A percentile compares a stretch with the other conserved stretches of the same genome.
Conservation (phyloP, 2,329 filamentous ascomycete species). For the Phyllosticta ampelicida region DNA sequence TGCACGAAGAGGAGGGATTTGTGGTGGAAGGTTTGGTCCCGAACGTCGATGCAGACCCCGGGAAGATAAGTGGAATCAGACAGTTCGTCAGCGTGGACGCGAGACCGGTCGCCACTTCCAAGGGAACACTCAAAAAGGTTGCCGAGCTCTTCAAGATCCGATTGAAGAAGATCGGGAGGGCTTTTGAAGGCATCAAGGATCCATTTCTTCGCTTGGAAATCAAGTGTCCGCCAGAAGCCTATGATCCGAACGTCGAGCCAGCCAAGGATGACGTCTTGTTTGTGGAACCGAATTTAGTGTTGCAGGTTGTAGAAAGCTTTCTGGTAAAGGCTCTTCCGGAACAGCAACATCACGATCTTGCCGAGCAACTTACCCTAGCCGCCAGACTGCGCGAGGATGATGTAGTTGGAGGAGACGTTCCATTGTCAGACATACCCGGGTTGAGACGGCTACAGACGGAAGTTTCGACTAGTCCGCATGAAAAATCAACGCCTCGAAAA, state of each 20-base stretch:
- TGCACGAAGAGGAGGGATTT: constrained; percentile 30
- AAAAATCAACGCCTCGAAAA: not conserved
- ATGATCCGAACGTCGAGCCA: constrained; percentile 63
- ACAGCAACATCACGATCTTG: not conserved
- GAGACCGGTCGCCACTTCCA: constrained; percentile 48
- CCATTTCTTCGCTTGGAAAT: constrained; percentile 57
- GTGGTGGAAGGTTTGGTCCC: constrained; percentile 50
- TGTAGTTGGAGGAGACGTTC: not conserved
- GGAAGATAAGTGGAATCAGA: constrained; percentile 31
- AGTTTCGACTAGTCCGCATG: not conserved
- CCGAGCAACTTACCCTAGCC: not conserved
- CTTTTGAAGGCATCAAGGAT: constrained; percentile 31
- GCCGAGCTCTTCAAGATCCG: constrained; percentile 40
- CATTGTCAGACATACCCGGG: not conserved
- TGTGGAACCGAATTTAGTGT: constrained; percentile 39
- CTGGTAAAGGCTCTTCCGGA: constrained; percentile 21
- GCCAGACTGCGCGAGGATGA: not conserved
- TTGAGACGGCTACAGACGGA: not conserved
- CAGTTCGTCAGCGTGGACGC: constrained; percentile 58
- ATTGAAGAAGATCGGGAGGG: constrained; percentile 26
- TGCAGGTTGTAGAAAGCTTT: constrained; percentile 34
- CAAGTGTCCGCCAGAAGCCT: constrained; percentile 48
- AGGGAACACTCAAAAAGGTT: constrained; percentile 52
- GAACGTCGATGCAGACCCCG: constrained; percentile 32
- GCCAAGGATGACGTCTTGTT: constrained; percentile 65